A percentile compares a stretch with the other conserved stretches of the same genome.
phyloP scores from a whole-genome alignment of 371 early-diverging fungal species.

The Circinella minor region DNA sequence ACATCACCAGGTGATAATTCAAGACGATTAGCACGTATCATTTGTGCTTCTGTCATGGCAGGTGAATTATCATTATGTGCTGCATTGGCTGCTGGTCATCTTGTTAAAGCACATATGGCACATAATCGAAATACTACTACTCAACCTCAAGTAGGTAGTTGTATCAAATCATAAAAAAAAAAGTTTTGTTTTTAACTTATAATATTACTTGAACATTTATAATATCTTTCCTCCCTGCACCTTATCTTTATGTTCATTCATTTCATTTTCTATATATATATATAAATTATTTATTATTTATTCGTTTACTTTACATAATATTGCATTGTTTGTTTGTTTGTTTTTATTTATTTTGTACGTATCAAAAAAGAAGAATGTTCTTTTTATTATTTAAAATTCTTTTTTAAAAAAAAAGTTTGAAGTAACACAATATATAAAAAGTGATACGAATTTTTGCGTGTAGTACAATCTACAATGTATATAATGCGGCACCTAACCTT shows the following conservation, averaged over 20 bases:
- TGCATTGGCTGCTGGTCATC: conserved; percentile 84
- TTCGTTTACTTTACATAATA: not conserved
- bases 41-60: conserved; percentile 94
- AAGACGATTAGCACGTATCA: conserved; percentile 84
- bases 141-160: conserved; percentile 20
- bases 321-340: conserved; percentile 1
- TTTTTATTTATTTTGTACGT: too few species aligned
- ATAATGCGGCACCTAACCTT: too few species aligned
- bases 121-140: conserved; percentile 68
- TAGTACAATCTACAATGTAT: too few species aligned
- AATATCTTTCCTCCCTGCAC: not conserved
- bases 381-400: too few species aligned
- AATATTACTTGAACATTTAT: too few species aligned
- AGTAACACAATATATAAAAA: not conserved
- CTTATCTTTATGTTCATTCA: too few species aligned
- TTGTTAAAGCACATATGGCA: conserved; percentile 86
- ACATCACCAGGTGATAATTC: conserved; percentile 88
- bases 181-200: too few species aligned
- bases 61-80: conserved; percentile 91
- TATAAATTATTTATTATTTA: too few species aligned
- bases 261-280: too few species aligned
- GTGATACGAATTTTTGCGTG: too few species aligned
- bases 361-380: too few species aligned
- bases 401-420: too few species aligned
- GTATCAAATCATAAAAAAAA: conserved; percentile 27